Conservation (phyloP, 805 yeast species). For the Lipomyces lipofer region DNA sequence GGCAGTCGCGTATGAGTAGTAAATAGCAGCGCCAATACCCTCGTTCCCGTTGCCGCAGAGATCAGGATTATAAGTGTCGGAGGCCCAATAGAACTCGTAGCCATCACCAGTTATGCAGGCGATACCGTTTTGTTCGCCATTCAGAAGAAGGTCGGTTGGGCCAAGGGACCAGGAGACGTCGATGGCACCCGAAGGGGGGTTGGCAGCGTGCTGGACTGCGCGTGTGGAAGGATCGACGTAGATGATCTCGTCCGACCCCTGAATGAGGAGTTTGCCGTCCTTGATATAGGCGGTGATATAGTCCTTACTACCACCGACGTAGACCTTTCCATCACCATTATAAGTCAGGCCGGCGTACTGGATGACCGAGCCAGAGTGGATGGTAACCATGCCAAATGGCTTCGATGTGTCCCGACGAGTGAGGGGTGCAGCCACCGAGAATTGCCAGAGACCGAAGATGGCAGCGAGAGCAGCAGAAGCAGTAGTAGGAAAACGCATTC, state of each 20-base stretch:
- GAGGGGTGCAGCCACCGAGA: neutral
- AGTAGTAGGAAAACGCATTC: too few relatives aligned
- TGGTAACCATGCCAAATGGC: constrained; percentile 14
- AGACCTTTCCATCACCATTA: constrained; percentile 16
- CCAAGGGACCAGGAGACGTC: constrained; percentile 17
- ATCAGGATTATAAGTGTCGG: constrained; percentile 3
- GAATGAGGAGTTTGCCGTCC: constrained; percentile 16
- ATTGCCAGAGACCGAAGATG: too few relatives aligned
- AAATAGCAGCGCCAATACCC: constrained; percentile 15
- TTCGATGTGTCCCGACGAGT: constrained; percentile 3
- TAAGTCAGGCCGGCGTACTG: constrained; percentile 20
- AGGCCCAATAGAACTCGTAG: constrained; percentile 22
- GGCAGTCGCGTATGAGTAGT: constrained; percentile 4
- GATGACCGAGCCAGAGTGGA: constrained; percentile 18
- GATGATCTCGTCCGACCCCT: constrained; percentile 12
- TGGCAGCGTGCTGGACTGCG: constrained; percentile 13
- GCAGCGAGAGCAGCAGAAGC: too few relatives aligned
- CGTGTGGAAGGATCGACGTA: constrained; percentile 19
- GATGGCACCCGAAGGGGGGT: constrained; percentile 7
- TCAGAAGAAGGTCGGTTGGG: constrained; percentile 6
- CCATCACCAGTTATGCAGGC: constrained; percentile 13
- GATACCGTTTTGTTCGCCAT: constrained; percentile 10
- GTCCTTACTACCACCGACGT: constrained; percentile 1
- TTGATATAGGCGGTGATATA: neutral
- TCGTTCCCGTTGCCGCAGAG: constrained; percentile 7